Percentiles rank a stretch among this genome's conserved stretches.
Conservation (phyloP, 1,284 basidiomycete genomes). For the Xerocomus amazonicus region DNA sequence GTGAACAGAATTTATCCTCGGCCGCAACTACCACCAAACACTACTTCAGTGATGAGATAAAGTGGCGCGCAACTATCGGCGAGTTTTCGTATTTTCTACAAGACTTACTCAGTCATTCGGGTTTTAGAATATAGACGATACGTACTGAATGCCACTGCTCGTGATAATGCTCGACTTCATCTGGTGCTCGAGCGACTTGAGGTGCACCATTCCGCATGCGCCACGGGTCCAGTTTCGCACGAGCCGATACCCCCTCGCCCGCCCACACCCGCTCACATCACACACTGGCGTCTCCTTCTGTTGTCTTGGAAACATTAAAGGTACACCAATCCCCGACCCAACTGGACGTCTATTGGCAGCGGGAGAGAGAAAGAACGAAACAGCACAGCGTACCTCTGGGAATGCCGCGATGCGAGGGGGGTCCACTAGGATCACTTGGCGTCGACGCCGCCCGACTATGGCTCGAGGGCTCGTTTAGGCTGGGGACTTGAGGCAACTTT, state of each 20-base stretch:
- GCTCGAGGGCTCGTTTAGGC: constrained; percentile 38
- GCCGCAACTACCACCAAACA: too few species aligned
- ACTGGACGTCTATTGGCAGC: constrained; percentile 44
- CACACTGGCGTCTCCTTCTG: constrained; percentile 33
- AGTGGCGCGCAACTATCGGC: too few species aligned
- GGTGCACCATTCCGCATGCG: constrained; percentile 54
- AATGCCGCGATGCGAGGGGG: constrained; percentile 29
- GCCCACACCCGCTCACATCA: constrained; percentile 46
- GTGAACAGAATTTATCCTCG: too few species aligned
- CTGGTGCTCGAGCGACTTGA: constrained; percentile 48
- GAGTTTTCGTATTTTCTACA: too few species aligned
- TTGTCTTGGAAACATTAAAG: background rate
- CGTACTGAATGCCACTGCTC: too few species aligned
- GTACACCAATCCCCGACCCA: constrained; percentile 3
- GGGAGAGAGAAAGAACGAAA: constrained; percentile 43
- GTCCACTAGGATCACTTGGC: constrained; percentile 32
- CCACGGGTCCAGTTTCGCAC: constrained; percentile 47
- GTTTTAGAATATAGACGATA: too few species aligned
- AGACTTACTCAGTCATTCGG: too few species aligned
- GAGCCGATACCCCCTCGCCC: constrained; percentile 49
- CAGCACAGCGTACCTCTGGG: constrained; percentile 26
- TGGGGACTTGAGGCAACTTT: constrained; percentile 48
- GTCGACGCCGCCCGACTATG: constrained; percentile 37
- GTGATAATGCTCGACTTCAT: too few species aligned
- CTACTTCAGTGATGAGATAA: too few species aligned